Evolutionary conservation across 139 green algal species (phyloP).

Genomic region (Chlamydomonas incerta): DNA sequence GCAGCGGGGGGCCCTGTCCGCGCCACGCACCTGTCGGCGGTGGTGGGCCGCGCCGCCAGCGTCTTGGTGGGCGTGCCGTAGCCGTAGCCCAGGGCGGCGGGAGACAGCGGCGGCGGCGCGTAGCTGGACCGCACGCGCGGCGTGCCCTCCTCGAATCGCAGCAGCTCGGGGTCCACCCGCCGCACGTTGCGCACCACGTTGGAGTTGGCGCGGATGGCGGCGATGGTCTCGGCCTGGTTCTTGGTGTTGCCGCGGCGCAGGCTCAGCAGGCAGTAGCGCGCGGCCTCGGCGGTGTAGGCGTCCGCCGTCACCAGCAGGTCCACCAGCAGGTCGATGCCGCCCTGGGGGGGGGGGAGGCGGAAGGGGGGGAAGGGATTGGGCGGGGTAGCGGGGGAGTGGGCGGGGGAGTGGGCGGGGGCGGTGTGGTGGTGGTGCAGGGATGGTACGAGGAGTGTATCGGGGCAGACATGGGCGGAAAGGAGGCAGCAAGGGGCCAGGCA

Average conservation of each 20-base stretch:
- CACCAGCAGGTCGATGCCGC: slow-evolving; percentile 55
- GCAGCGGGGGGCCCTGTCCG: too few species aligned
- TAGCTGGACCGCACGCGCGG: slow-evolving; percentile 33
- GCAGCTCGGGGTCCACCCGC: slow-evolving; percentile 46
- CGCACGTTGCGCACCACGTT: slow-evolving; percentile 24
- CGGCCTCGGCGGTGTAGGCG: slow-evolving; percentile 51
- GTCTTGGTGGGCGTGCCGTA: slow-evolving; percentile 43
- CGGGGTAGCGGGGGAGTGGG: too few species aligned
- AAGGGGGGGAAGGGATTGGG: not conserved
- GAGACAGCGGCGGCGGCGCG: not conserved
- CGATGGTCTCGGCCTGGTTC: slow-evolving; percentile 65
- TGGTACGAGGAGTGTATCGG: too few species aligned
- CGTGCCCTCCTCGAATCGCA: slow-evolving; percentile 49
- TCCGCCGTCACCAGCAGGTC: slow-evolving; percentile 54
- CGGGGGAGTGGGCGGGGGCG: too few species aligned
- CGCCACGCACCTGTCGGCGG: slow-evolving; percentile 24
- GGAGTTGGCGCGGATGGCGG: slow-evolving; percentile 33
- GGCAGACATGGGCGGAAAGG: too few species aligned
- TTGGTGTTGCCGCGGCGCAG: slow-evolving; percentile 60
- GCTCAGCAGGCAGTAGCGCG: slow-evolving; percentile 45
- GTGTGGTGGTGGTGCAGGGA: not conserved
- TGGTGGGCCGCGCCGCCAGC: slow-evolving; percentile 10
- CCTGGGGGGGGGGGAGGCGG: not conserved
- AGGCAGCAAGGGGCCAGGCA: too few species aligned
- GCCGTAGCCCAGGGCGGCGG: not conserved